phyloP scores from a whole-genome alignment of 116 monocot species.

The Thalassia testudinum region DNA sequence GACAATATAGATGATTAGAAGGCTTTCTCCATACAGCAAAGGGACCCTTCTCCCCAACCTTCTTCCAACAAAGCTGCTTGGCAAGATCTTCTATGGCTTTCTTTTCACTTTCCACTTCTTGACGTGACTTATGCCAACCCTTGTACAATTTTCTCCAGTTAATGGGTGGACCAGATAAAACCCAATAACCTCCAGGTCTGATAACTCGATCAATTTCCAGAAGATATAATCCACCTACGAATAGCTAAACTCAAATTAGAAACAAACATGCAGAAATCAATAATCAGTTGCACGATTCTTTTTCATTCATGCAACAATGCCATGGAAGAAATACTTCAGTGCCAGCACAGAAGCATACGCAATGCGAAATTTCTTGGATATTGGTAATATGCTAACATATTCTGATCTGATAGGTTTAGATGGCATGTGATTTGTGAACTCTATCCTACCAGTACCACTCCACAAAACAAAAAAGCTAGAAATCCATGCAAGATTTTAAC shows the following conservation, averaged over 20 bases:
- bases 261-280: neutral
- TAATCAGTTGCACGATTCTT: too few relatives aligned
- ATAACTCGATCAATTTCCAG: conserved; percentile 91
- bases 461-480: too few relatives aligned
- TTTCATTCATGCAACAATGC: too few relatives aligned
- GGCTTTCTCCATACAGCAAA: conserved; percentile 87
- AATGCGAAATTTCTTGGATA: too few relatives aligned
- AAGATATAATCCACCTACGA: conserved; percentile 48
- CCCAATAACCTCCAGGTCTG: conserved; percentile 87
- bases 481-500: too few relatives aligned
- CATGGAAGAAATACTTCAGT: too few relatives aligned
- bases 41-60: conserved; percentile 41
- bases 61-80: conserved; percentile 61
- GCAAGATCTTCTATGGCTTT: conserved; percentile 48
- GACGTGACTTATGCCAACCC: conserved; percentile 41
- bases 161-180: conserved; percentile 82
- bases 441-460: too few relatives aligned
- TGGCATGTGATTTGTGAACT: too few relatives aligned
- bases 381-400: too few relatives aligned
- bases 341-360: too few relatives aligned
- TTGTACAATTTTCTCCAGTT: conserved; percentile 56
- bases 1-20: conserved; percentile 54
- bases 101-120: conserved; percentile 59
- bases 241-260: neutral
- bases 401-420: too few relatives aligned